Evolutionary conservation across 345 rosid species (phyloP), one percentile per base, ranked within the genome.

Genomic region (Punica granatum): DNA sequence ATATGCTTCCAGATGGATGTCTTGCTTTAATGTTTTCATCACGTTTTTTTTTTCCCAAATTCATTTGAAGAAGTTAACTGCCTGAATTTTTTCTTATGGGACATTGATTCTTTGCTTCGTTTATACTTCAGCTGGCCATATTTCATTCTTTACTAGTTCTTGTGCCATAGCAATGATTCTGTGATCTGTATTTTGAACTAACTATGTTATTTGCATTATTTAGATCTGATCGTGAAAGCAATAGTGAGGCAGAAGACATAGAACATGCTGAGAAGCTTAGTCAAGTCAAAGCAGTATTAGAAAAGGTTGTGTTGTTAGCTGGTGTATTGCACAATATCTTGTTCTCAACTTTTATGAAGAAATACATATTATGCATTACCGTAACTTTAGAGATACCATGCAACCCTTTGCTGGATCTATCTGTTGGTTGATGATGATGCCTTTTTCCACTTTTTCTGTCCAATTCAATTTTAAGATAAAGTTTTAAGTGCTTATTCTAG

Each of bases 181-280:
- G 10, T 2, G 25, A 18, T 26, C 26, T 56, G 31, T 26, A 28
- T n/a, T 51, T 56, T 56, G 34, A 13, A 14, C 34, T 56, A 28
- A 56, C 61, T 25, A 56, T 56, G 1, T 28, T 26, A 7, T 74
- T 77, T 79, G 65, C 43, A 75, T 75, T 67, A 60, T 68, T 28
- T 65, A 92, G 98, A 72, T 79, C 90, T 59, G 98, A 89, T 69
- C 92, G 86, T 72, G 98, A 87, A 81, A 88, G 98, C 86, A 98
- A 95, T 67, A 92, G 90, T 70, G 99, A 95, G 84, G 94, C 99
- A 54, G 99, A 95, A 80, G 99, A 89, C 78, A 67, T 87, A 70
- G 99, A 95, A 80, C 99, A 95, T 77, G 97, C 98, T 74, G 99
- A 95, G 80, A 95, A 92, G 86, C 92, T 95, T 81, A 94, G 96